Conservation (phyloP, 2,329 filamentous ascomycete genomes). For the Alternaria consortialis region DNA sequence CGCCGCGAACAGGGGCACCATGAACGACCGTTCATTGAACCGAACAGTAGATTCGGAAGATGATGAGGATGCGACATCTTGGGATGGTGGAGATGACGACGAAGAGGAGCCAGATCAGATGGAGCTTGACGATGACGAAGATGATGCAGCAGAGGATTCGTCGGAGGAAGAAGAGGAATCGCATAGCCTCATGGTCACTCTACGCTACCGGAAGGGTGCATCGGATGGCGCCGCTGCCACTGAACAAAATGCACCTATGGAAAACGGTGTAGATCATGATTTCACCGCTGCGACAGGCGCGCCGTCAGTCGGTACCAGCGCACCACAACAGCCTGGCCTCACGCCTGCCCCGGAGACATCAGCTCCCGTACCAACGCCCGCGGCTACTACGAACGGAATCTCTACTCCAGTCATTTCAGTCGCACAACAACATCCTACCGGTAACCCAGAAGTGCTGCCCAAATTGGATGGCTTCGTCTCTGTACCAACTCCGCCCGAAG, state of each 20-base stretch:
- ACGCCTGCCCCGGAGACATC: conserved; percentile 2
- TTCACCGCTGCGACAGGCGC: not conserved
- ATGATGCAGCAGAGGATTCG: conserved; percentile 49
- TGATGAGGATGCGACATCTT: conserved; percentile 70
- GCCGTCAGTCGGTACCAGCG: conserved; percentile 3
- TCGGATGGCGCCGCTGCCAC: conserved; percentile 8
- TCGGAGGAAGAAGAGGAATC: conserved; percentile 45
- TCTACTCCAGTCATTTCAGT: conserved; percentile 9
- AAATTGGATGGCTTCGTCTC: conserved; percentile 27
- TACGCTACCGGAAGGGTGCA: conserved; percentile 54
- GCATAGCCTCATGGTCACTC: conserved; percentile 77
- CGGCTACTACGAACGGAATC: conserved; percentile 14
- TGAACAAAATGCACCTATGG: not conserved
- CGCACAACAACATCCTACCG: conserved; percentile 2
- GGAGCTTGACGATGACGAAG: conserved; percentile 67
- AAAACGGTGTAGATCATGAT: conserved; percentile 5
- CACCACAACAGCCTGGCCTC: conserved; percentile 13
- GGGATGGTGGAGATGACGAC: conserved; percentile 78
- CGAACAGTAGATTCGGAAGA: conserved; percentile 67
- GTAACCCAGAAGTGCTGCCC: conserved; percentile 13
- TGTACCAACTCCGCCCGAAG: conserved; percentile 34
- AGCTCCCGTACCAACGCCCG: not conserved
- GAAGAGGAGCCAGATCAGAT: conserved; percentile 75
- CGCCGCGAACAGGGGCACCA: conserved; percentile 29
- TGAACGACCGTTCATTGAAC: conserved; percentile 34